These are phyloP conservation scores for Phytophthora sp. DNA, from an alignment of 352 stramenopile genomes.

Conservation along the genomic window DNA sequence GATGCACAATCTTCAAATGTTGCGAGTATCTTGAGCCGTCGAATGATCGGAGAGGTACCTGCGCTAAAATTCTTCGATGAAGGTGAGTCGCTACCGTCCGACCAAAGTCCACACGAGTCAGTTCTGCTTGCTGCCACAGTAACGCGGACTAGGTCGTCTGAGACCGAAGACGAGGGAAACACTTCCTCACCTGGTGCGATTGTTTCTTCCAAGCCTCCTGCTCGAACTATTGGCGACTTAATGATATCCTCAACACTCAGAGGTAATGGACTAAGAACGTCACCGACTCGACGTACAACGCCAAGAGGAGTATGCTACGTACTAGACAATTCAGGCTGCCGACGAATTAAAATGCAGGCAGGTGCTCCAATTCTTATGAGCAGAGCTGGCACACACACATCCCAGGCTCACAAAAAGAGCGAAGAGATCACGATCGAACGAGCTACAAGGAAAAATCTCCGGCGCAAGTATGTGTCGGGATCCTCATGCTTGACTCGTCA, in stretches of 20 bases:
- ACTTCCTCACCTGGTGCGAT: neutral
- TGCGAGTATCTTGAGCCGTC: constrained; percentile 73
- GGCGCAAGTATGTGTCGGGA: constrained; percentile 54
- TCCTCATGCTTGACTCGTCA: neutral
- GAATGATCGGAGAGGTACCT: constrained; percentile 75
- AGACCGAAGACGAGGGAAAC: neutral
- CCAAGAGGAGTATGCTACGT: constrained; percentile 76
- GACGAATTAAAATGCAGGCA: constrained; percentile 77
- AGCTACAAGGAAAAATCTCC: constrained; percentile 59
- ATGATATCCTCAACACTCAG: constrained; percentile 18
- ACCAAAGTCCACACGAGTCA: constrained; percentile 8
- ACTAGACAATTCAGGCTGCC: constrained; percentile 60
- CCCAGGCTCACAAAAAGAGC: constrained; percentile 17
- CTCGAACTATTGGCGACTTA: constrained; percentile 28
- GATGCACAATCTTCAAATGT: constrained; percentile 69
- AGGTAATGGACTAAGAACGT: constrained; percentile 18
- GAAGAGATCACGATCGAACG: constrained; percentile 66
- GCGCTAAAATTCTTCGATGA: constrained; percentile 85
- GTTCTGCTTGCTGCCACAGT: neutral
- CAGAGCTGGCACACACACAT: neutral
- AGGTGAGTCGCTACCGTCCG: neutral
- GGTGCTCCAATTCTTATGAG: constrained; percentile 15
- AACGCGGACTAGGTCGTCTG: neutral
- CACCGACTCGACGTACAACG: constrained; percentile 18
- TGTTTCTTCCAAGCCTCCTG: neutral